A percentile compares a stretch with the other conserved stretches of the same genome.
These are phyloP conservation scores for Volvariella surrecta DNA, from an alignment of 1,284 basidiomycete genomes.

Conservation along the genomic window DNA sequence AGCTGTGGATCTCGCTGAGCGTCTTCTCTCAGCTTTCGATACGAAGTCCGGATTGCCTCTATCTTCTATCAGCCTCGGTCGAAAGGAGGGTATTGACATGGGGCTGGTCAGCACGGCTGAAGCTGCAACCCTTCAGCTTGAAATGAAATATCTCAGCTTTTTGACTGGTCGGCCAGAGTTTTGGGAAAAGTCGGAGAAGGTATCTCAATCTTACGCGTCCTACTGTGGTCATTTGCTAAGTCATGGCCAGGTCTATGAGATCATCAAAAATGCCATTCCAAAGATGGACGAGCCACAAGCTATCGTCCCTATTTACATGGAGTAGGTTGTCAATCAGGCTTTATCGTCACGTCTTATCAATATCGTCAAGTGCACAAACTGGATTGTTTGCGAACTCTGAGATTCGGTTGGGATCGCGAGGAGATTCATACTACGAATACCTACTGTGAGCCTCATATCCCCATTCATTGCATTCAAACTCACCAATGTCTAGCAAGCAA, in stretches of 20 bases:
- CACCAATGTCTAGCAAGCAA: slow-evolving; percentile 46
- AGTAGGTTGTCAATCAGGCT: slow-evolving; percentile 29
- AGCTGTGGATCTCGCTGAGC: slow-evolving; percentile 74
- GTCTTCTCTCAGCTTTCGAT: slow-evolving; percentile 76
- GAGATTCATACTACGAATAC: slow-evolving; percentile 90
- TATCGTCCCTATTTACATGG: slow-evolving; percentile 74
- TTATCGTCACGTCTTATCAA: background rate
- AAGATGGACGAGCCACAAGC: slow-evolving; percentile 48
- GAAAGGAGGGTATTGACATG: slow-evolving; percentile 53
- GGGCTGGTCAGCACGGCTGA: slow-evolving; percentile 81
- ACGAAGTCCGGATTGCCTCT: slow-evolving; percentile 76
- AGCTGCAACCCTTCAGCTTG: slow-evolving; percentile 76
- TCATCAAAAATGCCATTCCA: slow-evolving; percentile 45
- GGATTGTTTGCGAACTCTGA: slow-evolving; percentile 69
- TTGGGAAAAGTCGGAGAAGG: slow-evolving; percentile 79
- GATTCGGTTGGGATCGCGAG: slow-evolving; percentile 80
- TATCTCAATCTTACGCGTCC: slow-evolving; percentile 15
- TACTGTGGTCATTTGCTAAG: too few relatives aligned
- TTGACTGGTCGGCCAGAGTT: slow-evolving; percentile 70
- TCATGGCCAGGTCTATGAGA: slow-evolving; percentile 30
- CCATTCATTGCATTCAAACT: slow-evolving; percentile 1
- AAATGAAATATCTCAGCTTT: slow-evolving; percentile 79
- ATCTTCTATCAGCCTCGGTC: slow-evolving; percentile 68
- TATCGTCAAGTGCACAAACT: slow-evolving; percentile 38
- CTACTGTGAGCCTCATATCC: slow-evolving; percentile 44